Conservation (phyloP, 129 eudicot species). For the Sambucus nigra region DNA sequence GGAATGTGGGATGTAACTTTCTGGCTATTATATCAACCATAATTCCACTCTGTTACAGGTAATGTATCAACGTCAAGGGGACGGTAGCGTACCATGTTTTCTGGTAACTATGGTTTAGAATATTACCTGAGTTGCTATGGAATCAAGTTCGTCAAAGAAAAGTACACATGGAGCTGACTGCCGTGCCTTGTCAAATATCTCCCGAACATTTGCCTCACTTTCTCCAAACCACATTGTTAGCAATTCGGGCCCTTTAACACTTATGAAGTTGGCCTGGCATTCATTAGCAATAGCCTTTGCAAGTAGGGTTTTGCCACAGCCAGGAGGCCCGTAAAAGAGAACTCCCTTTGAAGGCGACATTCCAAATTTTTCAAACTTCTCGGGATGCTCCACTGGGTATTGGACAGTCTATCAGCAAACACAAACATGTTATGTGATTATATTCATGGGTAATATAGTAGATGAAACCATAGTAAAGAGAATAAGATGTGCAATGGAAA, state of each 20-base stretch:
- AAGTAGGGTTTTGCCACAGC: constrained; percentile 26
- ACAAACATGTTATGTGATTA: not conserved
- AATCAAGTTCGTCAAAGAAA: constrained; percentile 34
- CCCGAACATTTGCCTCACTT: constrained; percentile 27
- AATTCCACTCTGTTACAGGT: too few relatives aligned
- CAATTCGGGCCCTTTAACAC: constrained; percentile 57
- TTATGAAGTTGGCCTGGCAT: constrained; percentile 36
- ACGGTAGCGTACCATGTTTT: too few relatives aligned
- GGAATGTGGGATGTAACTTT: too few relatives aligned
- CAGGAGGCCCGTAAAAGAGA: constrained; percentile 34
- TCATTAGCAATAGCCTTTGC: constrained; percentile 35
- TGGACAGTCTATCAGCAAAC: constrained; percentile 24
- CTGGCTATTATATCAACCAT: too few relatives aligned
- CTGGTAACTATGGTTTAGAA: not conserved
- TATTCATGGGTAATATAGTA: not conserved
- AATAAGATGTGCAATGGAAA: too few relatives aligned
- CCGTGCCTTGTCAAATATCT: constrained; percentile 31
- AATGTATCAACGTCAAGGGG: too few relatives aligned
- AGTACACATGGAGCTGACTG: constrained; percentile 30
- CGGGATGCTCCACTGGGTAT: constrained; percentile 32
- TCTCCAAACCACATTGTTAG: constrained; percentile 71
- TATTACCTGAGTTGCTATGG: constrained; percentile 21
- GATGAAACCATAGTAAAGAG: too few relatives aligned
- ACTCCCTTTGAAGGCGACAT: constrained; percentile 33
- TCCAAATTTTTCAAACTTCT: constrained; percentile 30